Evolutionary conservation across 1,139 yeast species (phyloP).

Genomic region (Zygoascus sp.): DNA sequence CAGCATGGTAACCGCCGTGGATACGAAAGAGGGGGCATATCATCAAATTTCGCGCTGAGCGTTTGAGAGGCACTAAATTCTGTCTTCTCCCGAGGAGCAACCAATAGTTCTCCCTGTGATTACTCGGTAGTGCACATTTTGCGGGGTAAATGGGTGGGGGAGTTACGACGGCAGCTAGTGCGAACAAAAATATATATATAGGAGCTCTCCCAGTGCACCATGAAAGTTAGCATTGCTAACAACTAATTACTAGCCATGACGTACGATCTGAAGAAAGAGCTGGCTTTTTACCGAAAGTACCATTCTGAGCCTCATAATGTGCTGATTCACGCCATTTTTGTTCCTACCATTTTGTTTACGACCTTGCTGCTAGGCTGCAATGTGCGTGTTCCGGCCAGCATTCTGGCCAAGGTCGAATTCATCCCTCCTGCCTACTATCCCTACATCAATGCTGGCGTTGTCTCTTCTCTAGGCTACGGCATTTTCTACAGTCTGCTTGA

Average conservation of each 20-base stretch:
- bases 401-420: slow-evolving; percentile 21
- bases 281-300: slow-evolving; percentile 78
- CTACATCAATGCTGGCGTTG: slow-evolving; percentile 40
- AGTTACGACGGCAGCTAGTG: not conserved
- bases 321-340: slow-evolving; percentile 68
- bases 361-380: slow-evolving; percentile 43
- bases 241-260: slow-evolving; percentile 2
- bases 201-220: not conserved
- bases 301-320: slow-evolving; percentile 65
- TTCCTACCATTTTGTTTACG: slow-evolving; percentile 68
- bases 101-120: not conserved
- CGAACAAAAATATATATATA: not conserved
- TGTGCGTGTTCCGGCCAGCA: slow-evolving; percentile 12
- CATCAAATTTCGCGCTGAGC: too few relatives aligned
- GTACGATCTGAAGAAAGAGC: slow-evolving; percentile 54
- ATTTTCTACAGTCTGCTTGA: slow-evolving; percentile 44
- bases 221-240: not conserved
- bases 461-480: slow-evolving; percentile 41
- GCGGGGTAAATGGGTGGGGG: not conserved
- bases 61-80: too few relatives aligned
- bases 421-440: slow-evolving; percentile 30
- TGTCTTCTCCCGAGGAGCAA: too few relatives aligned
- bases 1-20: too few relatives aligned
- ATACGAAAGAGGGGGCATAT: too few relatives aligned
- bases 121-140: not conserved